These are phyloP conservation scores for Guyanaporus albipodus DNA, from an alignment of 768 basidiomycete species.

Conservation along the genomic window DNA sequence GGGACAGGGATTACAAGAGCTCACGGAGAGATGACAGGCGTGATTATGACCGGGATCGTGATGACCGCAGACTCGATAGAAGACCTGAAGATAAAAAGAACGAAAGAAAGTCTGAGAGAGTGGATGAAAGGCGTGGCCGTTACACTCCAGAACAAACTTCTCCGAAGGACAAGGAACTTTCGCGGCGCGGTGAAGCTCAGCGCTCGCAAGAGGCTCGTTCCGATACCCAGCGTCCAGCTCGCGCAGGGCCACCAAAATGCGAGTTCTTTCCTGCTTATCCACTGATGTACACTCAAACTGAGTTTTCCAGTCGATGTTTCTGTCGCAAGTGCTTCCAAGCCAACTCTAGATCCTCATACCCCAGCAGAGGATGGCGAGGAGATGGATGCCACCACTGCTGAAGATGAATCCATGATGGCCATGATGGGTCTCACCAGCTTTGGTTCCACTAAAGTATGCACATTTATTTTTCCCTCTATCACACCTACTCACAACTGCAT, in stretches of 20 bases:
- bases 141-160: slow-evolving; percentile 38
- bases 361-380: slow-evolving; percentile 47
- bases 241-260: slow-evolving; percentile 13
- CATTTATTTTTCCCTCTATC: background rate
- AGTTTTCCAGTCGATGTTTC: slow-evolving; percentile 7
- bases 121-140: slow-evolving; percentile 40
- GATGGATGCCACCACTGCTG: slow-evolving; percentile 55
- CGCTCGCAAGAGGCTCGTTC: slow-evolving; percentile 16
- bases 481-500: background rate
- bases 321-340: slow-evolving; percentile 18
- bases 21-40: slow-evolving; percentile 33
- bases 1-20: slow-evolving; percentile 38
- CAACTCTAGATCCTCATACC: slow-evolving; percentile 41
- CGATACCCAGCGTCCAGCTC: slow-evolving; percentile 12
- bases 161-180: slow-evolving; percentile 24
- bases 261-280: background rate
- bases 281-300: background rate
- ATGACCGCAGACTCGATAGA: slow-evolving; percentile 29
- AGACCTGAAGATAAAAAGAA: slow-evolving; percentile 30
- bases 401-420: slow-evolving; percentile 80
- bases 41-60: slow-evolving; percentile 31
- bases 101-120: slow-evolving; percentile 30
- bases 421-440: slow-evolving; percentile 90
- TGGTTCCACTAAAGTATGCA: slow-evolving; percentile 77
- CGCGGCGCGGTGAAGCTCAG: slow-evolving; percentile 22